Evolutionary conservation across 441 rosid genomes (phyloP).

Genomic region (Euphorbia celastroides): DNA sequence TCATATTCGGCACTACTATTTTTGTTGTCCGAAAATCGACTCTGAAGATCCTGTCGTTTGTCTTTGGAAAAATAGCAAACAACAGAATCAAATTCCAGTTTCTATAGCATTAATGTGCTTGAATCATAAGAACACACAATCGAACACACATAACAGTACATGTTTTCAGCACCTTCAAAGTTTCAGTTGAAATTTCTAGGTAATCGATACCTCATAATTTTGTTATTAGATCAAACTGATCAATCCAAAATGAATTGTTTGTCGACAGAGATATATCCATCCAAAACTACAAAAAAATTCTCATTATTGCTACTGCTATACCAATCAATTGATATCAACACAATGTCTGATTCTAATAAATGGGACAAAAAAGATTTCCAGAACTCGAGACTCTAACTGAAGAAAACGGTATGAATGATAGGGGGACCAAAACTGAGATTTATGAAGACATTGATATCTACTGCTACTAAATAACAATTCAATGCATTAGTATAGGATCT

Average conservation of each 20-base stretch:
- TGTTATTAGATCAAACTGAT: too few relatives aligned
- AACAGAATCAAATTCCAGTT: background rate
- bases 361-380: background rate
- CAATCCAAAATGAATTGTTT: background rate
- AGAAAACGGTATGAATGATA: too few relatives aligned
- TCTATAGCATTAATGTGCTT: too few relatives aligned
- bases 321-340: too few relatives aligned
- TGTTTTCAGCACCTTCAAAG: too few relatives aligned
- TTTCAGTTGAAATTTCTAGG: too few relatives aligned
- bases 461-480: slow-evolving; percentile 15
- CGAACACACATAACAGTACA: too few relatives aligned
- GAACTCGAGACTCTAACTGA: background rate
- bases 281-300: background rate
- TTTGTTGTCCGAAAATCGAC: background rate
- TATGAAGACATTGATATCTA: slow-evolving; percentile 4
- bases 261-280: too few relatives aligned
- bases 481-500: slow-evolving; percentile 55
- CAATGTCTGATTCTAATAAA: background rate
- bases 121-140: too few relatives aligned
- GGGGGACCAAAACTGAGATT: too few relatives aligned
- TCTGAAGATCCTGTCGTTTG: background rate
- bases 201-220: too few relatives aligned
- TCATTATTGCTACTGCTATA: slow-evolving; percentile 9
- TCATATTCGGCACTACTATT: too few relatives aligned
- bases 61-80: background rate